Conservation (phyloP, 352 stramenopile species). For the Globisporangium parvum region DNA sequence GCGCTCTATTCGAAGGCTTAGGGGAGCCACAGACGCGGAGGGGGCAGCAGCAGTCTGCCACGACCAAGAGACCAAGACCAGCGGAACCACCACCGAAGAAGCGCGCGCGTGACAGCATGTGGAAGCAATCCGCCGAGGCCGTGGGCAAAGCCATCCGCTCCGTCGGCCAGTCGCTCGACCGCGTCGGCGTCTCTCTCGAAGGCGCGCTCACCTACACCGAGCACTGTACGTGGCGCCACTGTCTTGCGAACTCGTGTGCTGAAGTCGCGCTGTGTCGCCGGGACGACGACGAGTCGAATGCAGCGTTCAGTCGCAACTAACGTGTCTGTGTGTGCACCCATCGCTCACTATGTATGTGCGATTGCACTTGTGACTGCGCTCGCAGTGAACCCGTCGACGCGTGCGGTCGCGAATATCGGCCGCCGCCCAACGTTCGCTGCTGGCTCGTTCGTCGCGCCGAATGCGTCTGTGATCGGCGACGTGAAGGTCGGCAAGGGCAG, state of each 20-base stretch:
- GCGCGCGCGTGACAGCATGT: conserved; percentile 41
- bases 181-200: conserved; percentile 78
- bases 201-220: conserved; percentile 81
- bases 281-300: not conserved
- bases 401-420: conserved; percentile 64
- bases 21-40: not conserved
- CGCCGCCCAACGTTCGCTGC: conserved; percentile 51
- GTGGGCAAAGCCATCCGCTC: conserved; percentile 82
- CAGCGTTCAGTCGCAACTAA: not conserved
- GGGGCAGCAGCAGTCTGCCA: not conserved
- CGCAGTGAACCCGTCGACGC: conserved; percentile 86
- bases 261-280: not conserved
- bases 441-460: conserved; percentile 86
- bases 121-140: conserved; percentile 54
- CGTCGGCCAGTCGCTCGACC: conserved; percentile 81
- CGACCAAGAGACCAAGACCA: conserved; percentile 11
- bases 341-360: too few relatives aligned
- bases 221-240: conserved; percentile 54
- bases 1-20: conserved; percentile 2
- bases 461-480: conserved; percentile 90
- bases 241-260: too few relatives aligned
- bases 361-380: too few relatives aligned
- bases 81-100: conserved; percentile 20
- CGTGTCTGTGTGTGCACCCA: too few relatives aligned
- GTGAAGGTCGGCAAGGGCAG: conserved; percentile 88